Conservation (phyloP, 2,329 filamentous ascomycete species). For the Sarocladium kiliense region DNA sequence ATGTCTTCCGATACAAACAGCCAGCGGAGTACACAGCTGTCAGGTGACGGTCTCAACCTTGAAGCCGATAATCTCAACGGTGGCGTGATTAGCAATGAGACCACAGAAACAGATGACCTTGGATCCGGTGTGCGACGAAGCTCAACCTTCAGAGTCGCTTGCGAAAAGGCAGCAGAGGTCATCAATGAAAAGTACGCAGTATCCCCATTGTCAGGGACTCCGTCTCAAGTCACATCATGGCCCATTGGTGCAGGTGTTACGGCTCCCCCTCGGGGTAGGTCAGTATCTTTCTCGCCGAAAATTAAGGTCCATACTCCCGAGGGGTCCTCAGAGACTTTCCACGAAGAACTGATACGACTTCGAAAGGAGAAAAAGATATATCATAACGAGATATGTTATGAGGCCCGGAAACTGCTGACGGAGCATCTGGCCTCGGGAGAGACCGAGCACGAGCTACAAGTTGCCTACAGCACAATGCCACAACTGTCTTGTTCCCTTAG, state of each 20-base stretch:
- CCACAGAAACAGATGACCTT: too few relatives aligned
- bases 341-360: background rate
- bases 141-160: constrained; percentile 9
- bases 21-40: too few relatives aligned
- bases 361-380: background rate
- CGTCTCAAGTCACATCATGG: too few relatives aligned
- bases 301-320: background rate
- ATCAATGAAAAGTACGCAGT: constrained; percentile 22
- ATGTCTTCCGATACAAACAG: too few relatives aligned
- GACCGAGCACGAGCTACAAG: background rate
- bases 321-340: background rate
- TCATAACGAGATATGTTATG: background rate
- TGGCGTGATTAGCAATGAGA: too few relatives aligned
- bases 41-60: too few relatives aligned
- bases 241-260: too few relatives aligned
- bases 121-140: background rate
- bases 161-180: constrained; percentile 23
- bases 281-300: background rate
- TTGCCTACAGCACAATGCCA: background rate
- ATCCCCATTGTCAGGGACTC: too few relatives aligned
- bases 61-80: too few relatives aligned
- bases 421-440: background rate
- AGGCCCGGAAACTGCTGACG: background rate
- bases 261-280: too few relatives aligned
- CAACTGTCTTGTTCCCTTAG: background rate